Evolutionary conservation across 192 early-diverging fungal species (phyloP), one percentile per base, ranked within the genome.

Genomic region (Geosiphon pyriformis): DNA sequence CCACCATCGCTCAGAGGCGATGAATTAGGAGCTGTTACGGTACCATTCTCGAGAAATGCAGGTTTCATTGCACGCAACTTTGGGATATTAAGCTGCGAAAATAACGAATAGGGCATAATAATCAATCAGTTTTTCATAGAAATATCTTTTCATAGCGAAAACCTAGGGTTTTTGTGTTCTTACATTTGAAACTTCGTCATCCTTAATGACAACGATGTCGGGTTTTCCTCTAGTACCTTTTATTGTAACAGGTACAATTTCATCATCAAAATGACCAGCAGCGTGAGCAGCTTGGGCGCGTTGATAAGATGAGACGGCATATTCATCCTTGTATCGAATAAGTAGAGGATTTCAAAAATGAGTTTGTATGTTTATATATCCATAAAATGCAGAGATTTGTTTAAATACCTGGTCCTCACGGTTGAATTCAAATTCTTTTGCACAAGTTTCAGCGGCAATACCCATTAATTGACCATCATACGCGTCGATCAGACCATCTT

Each of bases 11-110:
- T 89, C n/a, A 92, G 78, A 20, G 86, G 85, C 8, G 88, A 90
- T 0, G 90, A 86, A 70, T 92, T 92, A 57, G 87, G 85, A 11
- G 96, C 94, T 29, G 96, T 98, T 51, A 97, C 94, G 2, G 94
- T 90, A 59, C 96, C 96, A 26, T 85, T 83, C 42, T 81, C 85
- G 53, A 86, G 80, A 81, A 98, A 98, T 12, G 90, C 91, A 17
- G 94, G 91, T 59, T 89, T 88, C 70, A 96, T 83, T 49, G 88
- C 83, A 61, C 91, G 84, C 22, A 98, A 78, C 77, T 98, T 98
- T 35, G 89, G 88, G 31, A 83, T 77, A 65, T 94, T 94, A 59
- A 89, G 78, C 78, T 78, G 55, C 2, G 20, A 30, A 32, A 55
- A 0, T 42, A 53, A 12, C 26, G 32, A 48, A 22, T 22, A 56